These are phyloP conservation scores for Fusarium incarnatum DNA, from an alignment of 2,329 filamentous ascomycete genomes.

Conservation along the genomic window DNA sequence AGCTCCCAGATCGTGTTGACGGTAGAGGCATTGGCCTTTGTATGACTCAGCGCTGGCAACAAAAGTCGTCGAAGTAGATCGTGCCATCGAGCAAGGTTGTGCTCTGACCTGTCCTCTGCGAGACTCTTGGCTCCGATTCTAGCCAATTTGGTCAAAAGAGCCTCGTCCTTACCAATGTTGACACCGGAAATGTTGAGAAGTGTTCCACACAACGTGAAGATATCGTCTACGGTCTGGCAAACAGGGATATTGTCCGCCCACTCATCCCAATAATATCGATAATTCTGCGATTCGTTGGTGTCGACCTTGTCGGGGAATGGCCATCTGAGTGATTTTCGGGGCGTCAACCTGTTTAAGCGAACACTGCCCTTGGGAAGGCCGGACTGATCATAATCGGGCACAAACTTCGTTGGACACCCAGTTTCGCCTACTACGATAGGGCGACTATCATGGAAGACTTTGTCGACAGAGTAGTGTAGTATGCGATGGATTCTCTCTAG, in stretches of 20 bases:
- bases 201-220: constrained; percentile 87
- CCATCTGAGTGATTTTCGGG: constrained; percentile 82
- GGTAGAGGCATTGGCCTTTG: constrained; percentile 83
- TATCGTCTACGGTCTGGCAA: constrained; percentile 89
- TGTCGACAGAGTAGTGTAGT: constrained; percentile 81
- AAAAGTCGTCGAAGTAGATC: constrained; percentile 85
- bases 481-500: constrained; percentile 86
- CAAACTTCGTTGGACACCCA: constrained; percentile 58
- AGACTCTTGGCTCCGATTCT: constrained; percentile 85
- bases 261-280: constrained; percentile 97
- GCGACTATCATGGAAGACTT: constrained; percentile 69
- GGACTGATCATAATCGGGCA: constrained; percentile 69
- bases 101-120: constrained; percentile 73
- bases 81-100: constrained; percentile 83
- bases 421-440: constrained; percentile 49
- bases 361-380: constrained; percentile 77
- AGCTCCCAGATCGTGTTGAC: constrained; percentile 90
- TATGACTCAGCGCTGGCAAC: constrained; percentile 89
- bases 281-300: constrained; percentile 79
- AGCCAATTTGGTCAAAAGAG: constrained; percentile 83
- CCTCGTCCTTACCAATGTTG: constrained; percentile 86
- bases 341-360: constrained; percentile 67
- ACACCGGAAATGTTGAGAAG: constrained; percentile 88
- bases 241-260: constrained; percentile 94
- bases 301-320: constrained; percentile 83